A percentile compares a stretch with the other conserved stretches of the same genome.
Conservation (phyloP, 1,139 yeast species). For the Geotrichum phurueaensis region DNA sequence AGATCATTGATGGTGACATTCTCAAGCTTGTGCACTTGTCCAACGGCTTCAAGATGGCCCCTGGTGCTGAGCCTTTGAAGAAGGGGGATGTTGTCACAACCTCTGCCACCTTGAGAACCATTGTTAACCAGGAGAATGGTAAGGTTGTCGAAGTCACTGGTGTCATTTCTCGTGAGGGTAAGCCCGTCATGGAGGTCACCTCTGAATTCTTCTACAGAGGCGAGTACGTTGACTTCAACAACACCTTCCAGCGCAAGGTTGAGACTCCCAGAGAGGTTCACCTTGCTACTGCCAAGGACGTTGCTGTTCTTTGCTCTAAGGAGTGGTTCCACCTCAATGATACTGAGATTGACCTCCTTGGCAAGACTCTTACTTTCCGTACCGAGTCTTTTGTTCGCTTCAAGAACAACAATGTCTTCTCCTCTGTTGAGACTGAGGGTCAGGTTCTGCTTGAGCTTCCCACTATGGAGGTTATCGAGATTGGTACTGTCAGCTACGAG, state of each 20-base stretch:
- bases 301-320: constrained; percentile 88
- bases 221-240: constrained; percentile 73
- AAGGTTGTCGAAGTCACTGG: constrained; percentile 96
- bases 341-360: constrained; percentile 61
- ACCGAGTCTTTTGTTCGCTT: constrained; percentile 77
- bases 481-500: constrained; percentile 82
- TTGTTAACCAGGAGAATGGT: constrained; percentile 85
- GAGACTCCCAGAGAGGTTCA: constrained; percentile 84
- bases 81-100: constrained; percentile 83
- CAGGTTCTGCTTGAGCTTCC: constrained; percentile 83
- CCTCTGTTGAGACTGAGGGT: constrained; percentile 80
- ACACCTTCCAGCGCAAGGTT: constrained; percentile 82
- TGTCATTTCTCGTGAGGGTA: constrained; percentile 66
- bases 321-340: constrained; percentile 93
- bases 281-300: constrained; percentile 73
- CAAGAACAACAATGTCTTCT: constrained; percentile 68
- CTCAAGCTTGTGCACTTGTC: constrained; percentile 90
- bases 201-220: constrained; percentile 98
- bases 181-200: constrained; percentile 87
- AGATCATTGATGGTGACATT: constrained; percentile 91
- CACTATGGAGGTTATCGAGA: constrained; percentile 81
- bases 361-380: constrained; percentile 82
- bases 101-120: constrained; percentile 79
- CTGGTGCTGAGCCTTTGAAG: constrained; percentile 85
- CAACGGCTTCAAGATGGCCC: constrained; percentile 88